phyloP scores from a whole-genome alignment of 2,329 filamentous ascomycete species.

The Microsporum canis region DNA sequence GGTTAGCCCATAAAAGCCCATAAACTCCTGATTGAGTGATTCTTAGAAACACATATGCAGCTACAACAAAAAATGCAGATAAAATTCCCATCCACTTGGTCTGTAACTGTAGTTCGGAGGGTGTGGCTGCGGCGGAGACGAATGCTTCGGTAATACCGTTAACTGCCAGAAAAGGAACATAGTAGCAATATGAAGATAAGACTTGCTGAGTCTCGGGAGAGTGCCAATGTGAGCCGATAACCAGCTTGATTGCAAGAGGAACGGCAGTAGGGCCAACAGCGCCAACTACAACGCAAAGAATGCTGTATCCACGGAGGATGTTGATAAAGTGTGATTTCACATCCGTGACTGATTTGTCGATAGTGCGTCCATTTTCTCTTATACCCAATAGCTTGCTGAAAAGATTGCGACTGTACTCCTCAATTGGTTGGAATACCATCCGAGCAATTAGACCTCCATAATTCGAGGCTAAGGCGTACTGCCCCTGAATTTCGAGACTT shows the following conservation, averaged over 20 bases:
- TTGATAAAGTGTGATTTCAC: slow-evolving; percentile 25
- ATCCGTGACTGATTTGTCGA: slow-evolving; percentile 15
- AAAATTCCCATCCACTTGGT: slow-evolving; percentile 76
- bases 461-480: slow-evolving; percentile 87
- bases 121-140: slow-evolving; percentile 71
- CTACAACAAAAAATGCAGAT: slow-evolving; percentile 60
- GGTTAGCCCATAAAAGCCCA: slow-evolving; percentile 77
- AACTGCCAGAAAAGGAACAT: slow-evolving; percentile 80
- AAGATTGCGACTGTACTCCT: slow-evolving; percentile 82
- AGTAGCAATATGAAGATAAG: slow-evolving; percentile 74
- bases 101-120: slow-evolving; percentile 63
- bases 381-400: slow-evolving; percentile 63
- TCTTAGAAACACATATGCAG: slow-evolving; percentile 65
- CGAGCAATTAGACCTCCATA: slow-evolving; percentile 83
- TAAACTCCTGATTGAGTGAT: slow-evolving; percentile 58
- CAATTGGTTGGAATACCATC: slow-evolving; percentile 85
- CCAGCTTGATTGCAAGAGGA: slow-evolving; percentile 57
- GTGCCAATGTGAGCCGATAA: slow-evolving; percentile 70
- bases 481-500: slow-evolving; percentile 68
- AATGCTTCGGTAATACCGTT: slow-evolving; percentile 92
- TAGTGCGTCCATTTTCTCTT: background rate
- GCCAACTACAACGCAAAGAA: slow-evolving; percentile 59
- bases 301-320: slow-evolving; percentile 60
- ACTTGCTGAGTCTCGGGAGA: slow-evolving; percentile 60
- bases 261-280: slow-evolving; percentile 65